Evolutionary conservation across 345 rosid genomes (phyloP).

Genomic region (Mercurialis annua): DNA sequence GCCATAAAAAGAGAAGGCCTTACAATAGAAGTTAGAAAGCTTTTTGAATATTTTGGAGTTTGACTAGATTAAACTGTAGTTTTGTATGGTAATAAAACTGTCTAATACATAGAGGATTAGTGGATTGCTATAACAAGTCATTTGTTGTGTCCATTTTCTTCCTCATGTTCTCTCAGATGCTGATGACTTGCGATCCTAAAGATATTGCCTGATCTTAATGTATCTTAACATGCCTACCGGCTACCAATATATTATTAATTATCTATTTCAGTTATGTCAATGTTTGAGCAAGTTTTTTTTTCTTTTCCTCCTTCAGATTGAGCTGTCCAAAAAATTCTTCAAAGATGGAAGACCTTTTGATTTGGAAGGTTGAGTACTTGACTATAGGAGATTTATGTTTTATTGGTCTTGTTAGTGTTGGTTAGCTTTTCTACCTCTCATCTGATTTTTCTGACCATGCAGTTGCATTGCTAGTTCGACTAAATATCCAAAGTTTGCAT

Average conservation of each 20-base stretch:
- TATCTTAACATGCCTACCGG: neutral
- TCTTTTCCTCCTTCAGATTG: constrained; percentile 44
- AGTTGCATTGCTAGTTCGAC: neutral
- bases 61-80: neutral
- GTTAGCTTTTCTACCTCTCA: neutral
- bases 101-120: neutral
- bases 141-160: no score
- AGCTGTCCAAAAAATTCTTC: constrained; percentile 72
- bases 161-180: neutral
- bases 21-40: neutral
- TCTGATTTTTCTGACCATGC: neutral
- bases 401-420: neutral
- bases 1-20: neutral
- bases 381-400: neutral
- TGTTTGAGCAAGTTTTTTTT: neutral
- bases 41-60: neutral
- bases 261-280: neutral
- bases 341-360: constrained; percentile 79
- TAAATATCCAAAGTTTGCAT: neutral
- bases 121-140: no score
- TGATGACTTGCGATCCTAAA: neutral
- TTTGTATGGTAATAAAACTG: neutral
- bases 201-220: neutral
- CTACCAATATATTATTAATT: neutral
- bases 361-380: constrained; percentile 59